Percentiles rank a stretch among this genome's conserved stretches.
phyloP scores from a whole-genome alignment of 73 alveolate genomes.

The Effrenium voratum region DNA sequence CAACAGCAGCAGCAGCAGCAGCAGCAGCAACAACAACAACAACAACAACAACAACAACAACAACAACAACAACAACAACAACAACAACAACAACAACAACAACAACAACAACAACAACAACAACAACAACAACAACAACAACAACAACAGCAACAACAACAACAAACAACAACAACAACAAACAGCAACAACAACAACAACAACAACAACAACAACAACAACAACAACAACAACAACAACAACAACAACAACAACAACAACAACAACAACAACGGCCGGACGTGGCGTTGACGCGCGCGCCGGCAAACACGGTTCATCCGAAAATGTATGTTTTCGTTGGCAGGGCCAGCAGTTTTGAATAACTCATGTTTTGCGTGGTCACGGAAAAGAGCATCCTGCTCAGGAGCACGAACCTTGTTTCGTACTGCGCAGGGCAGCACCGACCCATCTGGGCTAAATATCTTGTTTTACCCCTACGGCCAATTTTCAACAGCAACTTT shows the following conservation, averaged over 20 bases:
- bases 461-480: too few species aligned
- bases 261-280: background rate
- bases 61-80: too few species aligned
- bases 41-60: background rate
- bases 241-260: background rate
- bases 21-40: background rate
- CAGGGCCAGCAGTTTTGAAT: background rate
- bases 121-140: too few species aligned
- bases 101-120: background rate
- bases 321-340: background rate
- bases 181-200: too few species aligned
- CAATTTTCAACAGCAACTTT: too few species aligned
- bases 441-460: too few species aligned
- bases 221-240: background rate
- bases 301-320: background rate
- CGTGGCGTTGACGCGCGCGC: background rate
- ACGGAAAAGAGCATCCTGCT: background rate
- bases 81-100: background rate
- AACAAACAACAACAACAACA: too few species aligned
- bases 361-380: background rate
- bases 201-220: too few species aligned
- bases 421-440: background rate
- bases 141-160: too few species aligned
- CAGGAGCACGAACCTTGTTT: background rate
- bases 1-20: background rate